Evolutionary conservation across 371 early-diverging fungal genomes (phyloP).

Genomic region (Rhizopus sp.): DNA sequence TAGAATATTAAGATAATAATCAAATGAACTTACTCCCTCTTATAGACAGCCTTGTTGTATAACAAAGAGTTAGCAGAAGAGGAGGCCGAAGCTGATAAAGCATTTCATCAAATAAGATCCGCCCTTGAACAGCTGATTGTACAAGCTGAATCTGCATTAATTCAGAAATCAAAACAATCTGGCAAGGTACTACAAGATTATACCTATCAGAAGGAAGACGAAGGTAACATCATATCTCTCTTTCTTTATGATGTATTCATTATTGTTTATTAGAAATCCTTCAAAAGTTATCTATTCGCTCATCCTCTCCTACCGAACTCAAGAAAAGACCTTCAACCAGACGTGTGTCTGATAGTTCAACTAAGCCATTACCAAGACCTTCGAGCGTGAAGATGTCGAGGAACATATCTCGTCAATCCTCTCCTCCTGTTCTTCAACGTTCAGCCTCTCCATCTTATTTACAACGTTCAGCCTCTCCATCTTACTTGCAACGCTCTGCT

Average conservation of each 20-base stretch:
- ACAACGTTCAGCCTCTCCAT: too few relatives aligned
- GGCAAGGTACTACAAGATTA: slow-evolving; percentile 23
- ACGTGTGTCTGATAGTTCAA: slow-evolving; percentile 19
- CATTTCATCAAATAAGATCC: slow-evolving; percentile 27
- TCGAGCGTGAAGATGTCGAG: slow-evolving; percentile 17
- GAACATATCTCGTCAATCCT: slow-evolving; percentile 24
- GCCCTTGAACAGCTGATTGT: slow-evolving; percentile 29
- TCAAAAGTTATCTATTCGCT: slow-evolving; percentile 14
- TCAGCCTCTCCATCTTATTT: slow-evolving; percentile 5
- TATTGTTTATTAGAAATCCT: slow-evolving; percentile 9
- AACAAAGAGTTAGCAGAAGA: slow-evolving; percentile 16
- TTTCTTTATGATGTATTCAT: background rate
- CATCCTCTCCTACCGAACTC: background rate
- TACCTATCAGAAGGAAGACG: background rate
- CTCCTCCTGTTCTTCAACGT: slow-evolving; percentile 23
- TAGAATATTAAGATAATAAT: background rate
- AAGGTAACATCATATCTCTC: slow-evolving; percentile 10
- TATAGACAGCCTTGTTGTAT: background rate
- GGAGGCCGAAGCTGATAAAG: slow-evolving; percentile 23
- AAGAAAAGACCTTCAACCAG: background rate
- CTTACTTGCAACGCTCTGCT: background rate
- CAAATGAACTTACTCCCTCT: background rate
- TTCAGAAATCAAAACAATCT: slow-evolving; percentile 26
- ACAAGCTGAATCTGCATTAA: slow-evolving; percentile 31
- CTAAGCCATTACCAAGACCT: slow-evolving; percentile 7